Percentiles rank a stretch among this genome's conserved stretches.
phyloP scores from a whole-genome alignment of 768 basidiomycete genomes.

The Crassisporium funariophilum region DNA sequence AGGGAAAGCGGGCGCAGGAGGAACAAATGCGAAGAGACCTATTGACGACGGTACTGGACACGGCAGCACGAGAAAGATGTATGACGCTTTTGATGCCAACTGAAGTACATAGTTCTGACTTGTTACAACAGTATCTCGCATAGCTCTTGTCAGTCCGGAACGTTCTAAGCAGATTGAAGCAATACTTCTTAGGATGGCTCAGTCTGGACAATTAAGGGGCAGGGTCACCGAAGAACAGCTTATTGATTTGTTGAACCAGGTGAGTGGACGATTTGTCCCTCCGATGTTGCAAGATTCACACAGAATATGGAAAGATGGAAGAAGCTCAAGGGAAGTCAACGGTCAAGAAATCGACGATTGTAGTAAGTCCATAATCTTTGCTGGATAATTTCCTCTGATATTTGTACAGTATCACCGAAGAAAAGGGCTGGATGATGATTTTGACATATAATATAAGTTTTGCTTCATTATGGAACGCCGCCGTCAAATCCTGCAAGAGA shows the following conservation, averaged over 20 bases:
- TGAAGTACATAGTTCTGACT: background rate
- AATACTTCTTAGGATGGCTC: constrained; percentile 80
- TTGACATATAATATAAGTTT: constrained; percentile 38
- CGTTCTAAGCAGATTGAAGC: constrained; percentile 79
- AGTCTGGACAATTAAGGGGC: constrained; percentile 77
- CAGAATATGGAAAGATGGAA: constrained; percentile 16
- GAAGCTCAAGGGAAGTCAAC: constrained; percentile 48
- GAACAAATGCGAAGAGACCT: constrained; percentile 78
- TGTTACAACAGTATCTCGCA: constrained; percentile 70
- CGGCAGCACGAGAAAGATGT: constrained; percentile 82
- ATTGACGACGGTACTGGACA: constrained; percentile 76
- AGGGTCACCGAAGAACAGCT: constrained; percentile 80
- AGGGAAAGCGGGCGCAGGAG: constrained; percentile 63
- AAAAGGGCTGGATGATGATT: constrained; percentile 68
- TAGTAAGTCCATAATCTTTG: constrained; percentile 35
- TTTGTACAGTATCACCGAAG: constrained; percentile 58
- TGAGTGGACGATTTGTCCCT: constrained; percentile 27
- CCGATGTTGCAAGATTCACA: background rate
- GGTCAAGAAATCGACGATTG: constrained; percentile 60
- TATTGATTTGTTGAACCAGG: constrained; percentile 87
- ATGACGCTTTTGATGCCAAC: constrained; percentile 25
- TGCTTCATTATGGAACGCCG: too few species aligned
- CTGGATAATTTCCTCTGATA: constrained; percentile 3
- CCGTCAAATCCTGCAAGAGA: too few species aligned
- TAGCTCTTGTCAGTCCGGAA: constrained; percentile 83